Base-by-base conservation (phyloP, 805 yeast genomes). In the Zygosaccharomyces bisporus region DNA sequence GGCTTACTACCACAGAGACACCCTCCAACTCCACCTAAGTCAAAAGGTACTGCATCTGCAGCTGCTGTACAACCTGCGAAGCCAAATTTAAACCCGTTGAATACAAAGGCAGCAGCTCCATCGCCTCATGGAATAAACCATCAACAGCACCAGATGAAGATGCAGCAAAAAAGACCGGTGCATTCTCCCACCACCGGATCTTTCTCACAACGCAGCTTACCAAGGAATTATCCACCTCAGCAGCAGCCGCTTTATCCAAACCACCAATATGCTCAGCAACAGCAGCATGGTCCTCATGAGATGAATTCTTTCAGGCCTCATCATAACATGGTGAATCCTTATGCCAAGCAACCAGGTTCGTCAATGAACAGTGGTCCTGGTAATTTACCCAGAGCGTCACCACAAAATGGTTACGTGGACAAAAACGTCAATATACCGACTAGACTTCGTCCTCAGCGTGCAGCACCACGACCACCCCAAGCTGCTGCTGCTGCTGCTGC, bases 1-100 rank as follows among this genome's bases (percentile, higher is more conserved):
- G 53, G 53, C 23, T 41, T 54, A 34, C 35, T 51, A 20, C 56
- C 60, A 20, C 61, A 54, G 33, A 57, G 63, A 31, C 60, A 53
- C 25, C 61, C 64, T 14, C 60, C 63, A 18, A 39, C 57, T 12
- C 61, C 64, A 14, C 66, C 61, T 31, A 54, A 52, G 34, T 41
- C 45, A 32, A 38, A 38, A 37, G 40, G 40, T 14, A 20, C 19
- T 37, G 13, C 43, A 6, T 32, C 48, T 13, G 42, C 41, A 7
- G 14, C 32, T 17, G 24, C 32, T 25, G 13, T 18, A 18, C 44
- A 41, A 34, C 18, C 40, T 13, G 24, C 25, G 33, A 41, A 44
- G 16, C 36, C 44, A 10, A 23, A 35, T n/a, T 18, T 41, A 16
- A 23, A 33, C 25, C 43, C 37, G 18, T 13, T 45, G n/a, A 39